Evolutionary conservation across 1,284 basidiomycete species (phyloP).

Genomic region (Naganishia liquefaciens): DNA sequence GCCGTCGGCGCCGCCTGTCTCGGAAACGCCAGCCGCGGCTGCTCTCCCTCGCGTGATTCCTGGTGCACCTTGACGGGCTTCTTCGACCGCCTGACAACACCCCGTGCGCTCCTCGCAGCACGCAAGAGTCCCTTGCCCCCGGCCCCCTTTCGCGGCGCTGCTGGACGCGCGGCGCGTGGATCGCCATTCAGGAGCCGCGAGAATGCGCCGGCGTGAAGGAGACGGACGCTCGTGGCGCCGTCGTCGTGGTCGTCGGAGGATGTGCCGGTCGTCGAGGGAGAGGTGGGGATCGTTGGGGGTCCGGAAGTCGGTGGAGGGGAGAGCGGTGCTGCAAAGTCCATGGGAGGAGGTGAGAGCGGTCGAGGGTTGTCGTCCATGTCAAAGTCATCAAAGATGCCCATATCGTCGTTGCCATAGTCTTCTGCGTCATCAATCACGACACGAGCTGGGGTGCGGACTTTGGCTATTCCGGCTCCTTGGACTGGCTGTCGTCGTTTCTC

Average conservation of each 20-base stretch:
- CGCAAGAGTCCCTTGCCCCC: slow-evolving; percentile 2
- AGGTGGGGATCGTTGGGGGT: background rate
- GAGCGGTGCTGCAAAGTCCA: background rate
- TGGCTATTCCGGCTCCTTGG: background rate
- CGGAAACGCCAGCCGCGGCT: slow-evolving; percentile 11
- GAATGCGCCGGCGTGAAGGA: slow-evolving; percentile 9
- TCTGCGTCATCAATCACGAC: slow-evolving; percentile 13
- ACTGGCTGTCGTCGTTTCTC: background rate
- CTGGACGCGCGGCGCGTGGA: background rate
- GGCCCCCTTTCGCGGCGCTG: background rate
- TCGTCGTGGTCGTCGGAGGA: slow-evolving; percentile 8
- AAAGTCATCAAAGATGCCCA: slow-evolving; percentile 19
- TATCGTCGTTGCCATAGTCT: slow-evolving; percentile 32
- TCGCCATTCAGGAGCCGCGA: slow-evolving; percentile 13
- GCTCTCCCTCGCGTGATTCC: background rate
- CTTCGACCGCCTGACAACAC: background rate
- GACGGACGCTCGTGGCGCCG: slow-evolving; percentile 15
- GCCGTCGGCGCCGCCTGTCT: background rate
- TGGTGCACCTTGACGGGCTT: background rate
- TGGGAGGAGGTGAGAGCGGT: background rate
- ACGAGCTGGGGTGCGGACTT: background rate
- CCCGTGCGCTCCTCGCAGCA: slow-evolving; percentile 13
- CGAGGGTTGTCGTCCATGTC: background rate
- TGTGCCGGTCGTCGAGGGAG: background rate
- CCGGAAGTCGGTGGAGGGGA: background rate